A percentile compares a stretch with the other conserved stretches of the same genome.
These are phyloP conservation scores for Reticulascus tulasneorum DNA, from an alignment of 2,329 filamentous ascomycete species.

Conservation along the genomic window DNA sequence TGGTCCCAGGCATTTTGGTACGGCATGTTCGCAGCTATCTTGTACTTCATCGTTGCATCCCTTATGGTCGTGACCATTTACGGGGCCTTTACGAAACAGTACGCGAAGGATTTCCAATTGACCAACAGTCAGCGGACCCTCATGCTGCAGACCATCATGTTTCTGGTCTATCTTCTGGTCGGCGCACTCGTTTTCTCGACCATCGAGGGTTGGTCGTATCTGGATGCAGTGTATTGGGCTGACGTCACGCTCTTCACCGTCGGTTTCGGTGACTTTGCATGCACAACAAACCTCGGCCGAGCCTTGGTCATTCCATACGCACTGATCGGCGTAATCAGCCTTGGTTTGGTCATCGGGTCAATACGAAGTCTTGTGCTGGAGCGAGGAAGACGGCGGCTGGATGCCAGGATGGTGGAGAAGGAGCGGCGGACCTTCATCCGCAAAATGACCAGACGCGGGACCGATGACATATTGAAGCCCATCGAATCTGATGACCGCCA, in stretches of 20 bases:
- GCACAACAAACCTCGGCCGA: constrained; percentile 51
- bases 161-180: constrained; percentile 75
- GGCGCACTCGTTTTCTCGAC: constrained; percentile 72
- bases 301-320: constrained; percentile 80
- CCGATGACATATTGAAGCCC: constrained; percentile 46
- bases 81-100: constrained; percentile 66
- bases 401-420: constrained; percentile 57
- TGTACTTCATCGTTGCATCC: constrained; percentile 76
- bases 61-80: constrained; percentile 76
- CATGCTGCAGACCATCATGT: constrained; percentile 85
- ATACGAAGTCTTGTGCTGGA: constrained; percentile 65
- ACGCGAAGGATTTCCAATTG: constrained; percentile 73
- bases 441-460: constrained; percentile 39
- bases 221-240: constrained; percentile 76
- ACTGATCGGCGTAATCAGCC: constrained; percentile 75
- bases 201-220: constrained; percentile 71
- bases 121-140: constrained; percentile 79
- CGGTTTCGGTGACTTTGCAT: constrained; percentile 55
- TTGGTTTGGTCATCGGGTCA: constrained; percentile 78
- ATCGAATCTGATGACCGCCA: constrained; percentile 23
- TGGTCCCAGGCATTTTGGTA: constrained; percentile 86
- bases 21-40: constrained; percentile 70
- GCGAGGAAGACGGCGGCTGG: constrained; percentile 49
- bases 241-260: constrained; percentile 67
- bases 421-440: constrained; percentile 47